Evolutionary conservation across 805 yeast genomes (phyloP), one percentile per base, ranked within the genome.

Genomic region (Wickerhamiella bombiphila): DNA sequence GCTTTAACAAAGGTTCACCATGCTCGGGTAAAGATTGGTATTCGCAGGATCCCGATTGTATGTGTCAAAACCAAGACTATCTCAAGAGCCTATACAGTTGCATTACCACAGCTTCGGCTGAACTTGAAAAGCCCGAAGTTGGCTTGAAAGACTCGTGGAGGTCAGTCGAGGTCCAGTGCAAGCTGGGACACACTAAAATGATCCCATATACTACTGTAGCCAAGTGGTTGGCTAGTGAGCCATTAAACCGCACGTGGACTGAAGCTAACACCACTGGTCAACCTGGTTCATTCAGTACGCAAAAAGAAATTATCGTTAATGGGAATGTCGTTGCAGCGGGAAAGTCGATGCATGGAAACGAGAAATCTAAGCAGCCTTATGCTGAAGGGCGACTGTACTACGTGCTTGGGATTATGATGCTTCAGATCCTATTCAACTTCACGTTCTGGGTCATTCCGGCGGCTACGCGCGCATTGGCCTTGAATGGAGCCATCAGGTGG

Each of bases 371-470:
- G 14, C 8, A 5, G 22, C 20, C n/a, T 5, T 37, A 37, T 24
- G 43, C 44, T 19, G 32, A 38, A 13, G 41, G 41, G 7, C 16
- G 28, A 2, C 9, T 30, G 6, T 32, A 36, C 21, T 43, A 43
- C 29, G 34, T 43, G 6, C 24, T 35, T 28, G 46, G 46, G 11
- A 21, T 41, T 11, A 35, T 43, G 24, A 32, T 28, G 2, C 8
- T 43, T 11, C 39, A 32, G 22, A 34, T 35, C 2, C 11, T 43
- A 5, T 28, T 36, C 37, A 39, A 43, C 34, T 39, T 41, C 16
- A 5, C 37, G n/a, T 14, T 32, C 22, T 43, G 44, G 44, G 2
- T 35, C 9, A n/a, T 32, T 15, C 46, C 46, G 14, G 18, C 31
- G 3, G 19, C 33, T n/a, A 30, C 31, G 2, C 38, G 40, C 18